A percentile compares a stretch with the other conserved stretches of the same genome.
Conservation (phyloP, 2,329 filamentous ascomycete species). For the Ophiostoma ulmi region DNA sequence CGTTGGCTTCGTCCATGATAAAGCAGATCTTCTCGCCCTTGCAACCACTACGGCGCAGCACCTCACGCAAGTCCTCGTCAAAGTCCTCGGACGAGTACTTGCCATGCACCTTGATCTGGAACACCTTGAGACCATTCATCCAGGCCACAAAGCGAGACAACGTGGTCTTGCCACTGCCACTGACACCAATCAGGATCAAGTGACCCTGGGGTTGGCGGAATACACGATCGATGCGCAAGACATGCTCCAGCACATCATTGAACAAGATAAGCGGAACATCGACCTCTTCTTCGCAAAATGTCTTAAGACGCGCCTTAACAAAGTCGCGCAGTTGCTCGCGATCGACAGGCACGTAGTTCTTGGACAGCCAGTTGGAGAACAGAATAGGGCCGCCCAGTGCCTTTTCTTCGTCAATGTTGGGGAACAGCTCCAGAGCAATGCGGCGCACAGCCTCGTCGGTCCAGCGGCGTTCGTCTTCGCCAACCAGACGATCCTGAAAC, state of each 20-base stretch:
- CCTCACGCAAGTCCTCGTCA: constrained; percentile 91
- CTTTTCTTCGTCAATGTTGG: constrained; percentile 84
- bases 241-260: constrained; percentile 97
- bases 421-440: constrained; percentile 88
- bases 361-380: constrained; percentile 99
- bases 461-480: constrained; percentile 90
- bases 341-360: constrained; percentile 96
- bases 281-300: constrained; percentile 98
- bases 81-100: constrained; percentile 99
- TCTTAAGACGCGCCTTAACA: constrained; percentile 92
- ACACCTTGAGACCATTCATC: constrained; percentile 99
- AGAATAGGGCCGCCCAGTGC: constrained; percentile 89
- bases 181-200: constrained; percentile 96
- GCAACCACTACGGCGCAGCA: constrained; percentile 87
- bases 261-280: constrained; percentile 98
- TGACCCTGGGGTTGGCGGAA: constrained; percentile 98
- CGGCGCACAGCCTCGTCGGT: constrained; percentile 81
- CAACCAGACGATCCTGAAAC: constrained; percentile 95
- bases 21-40: constrained; percentile 99
- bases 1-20: constrained; percentile 99
- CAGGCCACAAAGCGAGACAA: constrained; percentile 96
- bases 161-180: constrained; percentile 97
- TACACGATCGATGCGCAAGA: constrained; percentile 94
- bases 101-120: constrained; percentile 99
- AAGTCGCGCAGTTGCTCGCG: constrained; percentile 93